These are phyloP conservation scores for Cryphonectria naterciae DNA, from an alignment of 2,329 filamentous ascomycete species.

Conservation along the genomic window DNA sequence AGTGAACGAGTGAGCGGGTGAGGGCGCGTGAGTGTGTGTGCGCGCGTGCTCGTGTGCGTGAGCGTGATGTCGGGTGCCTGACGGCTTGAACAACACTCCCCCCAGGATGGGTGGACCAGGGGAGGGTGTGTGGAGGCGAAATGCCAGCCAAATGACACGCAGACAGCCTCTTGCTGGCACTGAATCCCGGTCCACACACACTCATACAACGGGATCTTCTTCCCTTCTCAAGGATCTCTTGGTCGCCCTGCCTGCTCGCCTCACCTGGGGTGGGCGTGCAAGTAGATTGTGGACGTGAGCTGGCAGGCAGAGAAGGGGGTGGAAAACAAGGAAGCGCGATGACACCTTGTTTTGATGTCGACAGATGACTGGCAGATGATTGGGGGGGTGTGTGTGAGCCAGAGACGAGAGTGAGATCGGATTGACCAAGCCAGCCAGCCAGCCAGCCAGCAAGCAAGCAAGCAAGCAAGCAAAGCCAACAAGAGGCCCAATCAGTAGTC, in stretches of 20 bases:
- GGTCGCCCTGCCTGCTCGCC: constrained; percentile 21
- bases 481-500: constrained; percentile 10
- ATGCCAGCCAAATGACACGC: constrained; percentile 29
- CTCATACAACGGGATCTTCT: constrained; percentile 17
- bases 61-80: constrained; percentile 13
- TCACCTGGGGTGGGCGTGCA: constrained; percentile 16
- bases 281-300: constrained; percentile 23
- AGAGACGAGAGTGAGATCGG: constrained; percentile 3
- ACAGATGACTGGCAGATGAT: constrained; percentile 1
- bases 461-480: neutral
- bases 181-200: constrained; percentile 21
- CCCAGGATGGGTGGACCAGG: constrained; percentile 15
- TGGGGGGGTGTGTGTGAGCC: neutral
- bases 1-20: neutral
- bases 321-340: constrained; percentile 14
- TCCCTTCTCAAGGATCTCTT: constrained; percentile 15
- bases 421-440: constrained; percentile 15
- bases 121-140: constrained; percentile 27
- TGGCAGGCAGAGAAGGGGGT: constrained; percentile 6
- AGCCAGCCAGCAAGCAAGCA: constrained; percentile 17
- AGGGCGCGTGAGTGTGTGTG: constrained; percentile 2
- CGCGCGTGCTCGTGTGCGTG: neutral
- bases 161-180: constrained; percentile 28
- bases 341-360: constrained; percentile 22
- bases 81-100: constrained; percentile 8